Conservation (phyloP, 1,284 basidiomycete genomes). For the Cronartium quercuum region DNA sequence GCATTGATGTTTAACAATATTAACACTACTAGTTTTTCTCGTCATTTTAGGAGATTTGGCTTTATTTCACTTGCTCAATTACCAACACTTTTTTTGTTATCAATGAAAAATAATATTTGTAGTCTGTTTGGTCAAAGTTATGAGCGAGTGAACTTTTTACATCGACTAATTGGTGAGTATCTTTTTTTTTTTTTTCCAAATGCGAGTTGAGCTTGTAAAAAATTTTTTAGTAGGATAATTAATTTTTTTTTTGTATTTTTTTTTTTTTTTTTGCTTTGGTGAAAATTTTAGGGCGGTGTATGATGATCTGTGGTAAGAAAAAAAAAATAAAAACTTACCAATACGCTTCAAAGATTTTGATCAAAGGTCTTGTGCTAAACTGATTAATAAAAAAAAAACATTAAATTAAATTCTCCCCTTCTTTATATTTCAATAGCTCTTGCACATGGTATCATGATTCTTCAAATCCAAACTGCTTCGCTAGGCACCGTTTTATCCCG, state of each 20-base stretch:
- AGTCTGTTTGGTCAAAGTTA: constrained; percentile 17
- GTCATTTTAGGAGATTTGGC: constrained; percentile 27
- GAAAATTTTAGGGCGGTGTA: not conserved
- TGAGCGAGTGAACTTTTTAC: constrained; percentile 28
- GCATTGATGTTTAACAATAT: not conserved
- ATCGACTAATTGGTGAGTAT: constrained; percentile 29
- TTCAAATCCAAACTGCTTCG: constrained; percentile 13
- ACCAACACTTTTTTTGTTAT: constrained; percentile 20
- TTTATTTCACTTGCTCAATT: constrained; percentile 21
- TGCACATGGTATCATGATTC: constrained; percentile 11
- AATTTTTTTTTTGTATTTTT: not conserved
- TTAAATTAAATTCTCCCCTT: too few relatives aligned
- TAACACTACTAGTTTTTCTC: not conserved
- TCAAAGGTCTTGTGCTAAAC: too few relatives aligned
- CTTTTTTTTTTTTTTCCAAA: not conserved
- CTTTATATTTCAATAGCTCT: not conserved
- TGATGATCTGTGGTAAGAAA: not conserved
- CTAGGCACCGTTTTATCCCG: not conserved
- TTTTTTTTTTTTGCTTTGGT: not conserved
- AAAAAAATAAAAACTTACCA: not conserved
- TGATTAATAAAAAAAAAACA: too few relatives aligned
- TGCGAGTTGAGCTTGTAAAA: too few relatives aligned
- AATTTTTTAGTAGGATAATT: not conserved
- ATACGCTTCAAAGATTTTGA: too few relatives aligned
- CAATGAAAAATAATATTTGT: constrained; percentile 36